Base-by-base conservation (phyloP, 768 basidiomycete genomes). In the Tylopilus balloui region DNA sequence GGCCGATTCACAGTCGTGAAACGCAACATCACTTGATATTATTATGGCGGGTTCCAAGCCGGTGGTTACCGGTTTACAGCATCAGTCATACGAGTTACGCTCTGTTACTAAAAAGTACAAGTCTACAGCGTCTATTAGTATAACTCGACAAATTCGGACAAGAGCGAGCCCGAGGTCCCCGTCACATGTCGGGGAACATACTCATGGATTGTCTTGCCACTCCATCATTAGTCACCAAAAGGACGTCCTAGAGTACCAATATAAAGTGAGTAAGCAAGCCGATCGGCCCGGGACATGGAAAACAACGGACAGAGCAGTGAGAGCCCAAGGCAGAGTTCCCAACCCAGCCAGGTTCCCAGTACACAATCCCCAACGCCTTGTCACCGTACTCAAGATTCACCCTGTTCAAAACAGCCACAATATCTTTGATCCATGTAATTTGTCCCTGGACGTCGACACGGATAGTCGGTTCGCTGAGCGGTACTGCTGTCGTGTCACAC, bases 381-480 rank as follows among this genome's bases (percentile, higher is more conserved):
- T 45, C 31, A 35, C 34, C 28, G 37, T 28, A 27, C 0, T 28
- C 4, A 9, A 8, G 10, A 29, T 52, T 52, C 14, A 50, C 27
- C 20, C 20, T 14, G 24, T 15, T 13, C 17, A 58, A 49, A 21
- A 48, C 11, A 39, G 17, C n/a, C 8, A 4, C 21, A 7, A 51
- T 46, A 11, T 3, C n/a, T 10, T 44, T 8, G 12, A 15, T 29
- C 57, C 53, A 58, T 20, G 9, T 31, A 5, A 51, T 45, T 25
- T 58, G 57, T 1, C 57, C 57, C 14, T 46, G 3, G 12, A 17
- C 8, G 34, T 21, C 9, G 14, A 29, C 41, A 13, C 28, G 9
- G 36, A 59, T 44, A n/a, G 11, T 39, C 5, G 53, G 28, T 56
- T 51, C 52, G 27, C 55, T 49, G 32, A 57, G 56, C 9, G 23